Base-by-base conservation (phyloP, 1,139 yeast genomes). In the Hyphopichia burtonii region DNA sequence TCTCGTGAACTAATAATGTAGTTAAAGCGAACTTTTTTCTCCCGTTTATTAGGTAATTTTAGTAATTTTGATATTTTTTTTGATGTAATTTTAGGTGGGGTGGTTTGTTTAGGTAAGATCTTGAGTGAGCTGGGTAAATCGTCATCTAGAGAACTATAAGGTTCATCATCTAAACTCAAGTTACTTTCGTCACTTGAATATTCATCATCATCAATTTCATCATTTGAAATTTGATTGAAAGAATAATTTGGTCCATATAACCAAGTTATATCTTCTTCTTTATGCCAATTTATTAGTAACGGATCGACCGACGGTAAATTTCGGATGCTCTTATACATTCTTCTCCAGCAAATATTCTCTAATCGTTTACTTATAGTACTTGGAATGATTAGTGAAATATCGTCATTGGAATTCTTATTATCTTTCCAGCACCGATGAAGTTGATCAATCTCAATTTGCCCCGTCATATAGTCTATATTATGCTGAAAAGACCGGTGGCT, bases 261-360 rank as follows among this genome's bases (percentile, higher is more conserved):
- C 77, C 76, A 71, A 12, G 75, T 72, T 39, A 70, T 61, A 47
- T 72, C 78, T 44, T 68, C 66, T 41, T 58, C 60, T 49, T 72
- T 72, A 47, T 68, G 65, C 78, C 78, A 72, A 49, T 72, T 71
- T 35, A 72, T 71, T 20, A 41, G 42, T n/a, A 53, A 52, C 1
- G 78, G 77, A 40, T 62, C 56, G 16, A 63, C 48, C 40, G 66
- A 71, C 15, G 45, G 40, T 31, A 72, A 57, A 3, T 53, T 38
- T 34, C 56, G 44, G 35, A 68, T 52, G 44, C 67, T 68, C 47
- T 69, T 69, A 47, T 57, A 56, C 52, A 68, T 61, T 44, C 77
- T 54, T 47, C 78, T 61, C 78, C 78, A 72, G 43, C 74, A 63
- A 3, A 64, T 61, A 49, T 72, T 72, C 38, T 59, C 59, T 30